Evolutionary conservation across 306 rosid species (phyloP), one percentile per base, ranked within the genome.

Genomic region (Prunus kanzakura): DNA sequence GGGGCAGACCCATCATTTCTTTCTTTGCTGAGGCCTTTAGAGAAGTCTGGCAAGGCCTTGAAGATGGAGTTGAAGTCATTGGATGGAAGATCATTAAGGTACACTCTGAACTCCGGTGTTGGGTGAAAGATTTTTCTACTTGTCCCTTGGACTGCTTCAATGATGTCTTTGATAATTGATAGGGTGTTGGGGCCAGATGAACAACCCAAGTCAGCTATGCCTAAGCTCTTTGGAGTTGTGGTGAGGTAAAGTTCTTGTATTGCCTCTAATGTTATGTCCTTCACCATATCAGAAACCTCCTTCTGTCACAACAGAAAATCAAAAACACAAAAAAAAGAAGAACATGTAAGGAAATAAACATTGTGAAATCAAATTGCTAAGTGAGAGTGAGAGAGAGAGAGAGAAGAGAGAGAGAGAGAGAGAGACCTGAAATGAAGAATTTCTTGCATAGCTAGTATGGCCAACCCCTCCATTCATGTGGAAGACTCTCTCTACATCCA

Each of bases 61-160:
- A 95, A 92, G 86, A 95, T 87, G 38, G 98, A 85, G 84, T 95
- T 95, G 92, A 95, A 95, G 88, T 95, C 98, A 76, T 95, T 95
- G 27, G 97, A 83, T 7, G 97, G 98, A 66, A 95, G 98, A 87
- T 95, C 98, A 71, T 95, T 95, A 11, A 95, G 86, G 85, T 87
- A 89, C 0, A 92, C 93, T 65, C 94, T 75, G 50, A 92, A 80
- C 81, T 92, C 97, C 25, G 87, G 79, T 25, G 85, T 71, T 35
- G 85, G 85, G 15, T 82, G 84, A 63, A 64, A 73, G 77, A 76
- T 78, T 41, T 83, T 82, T 30, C 77, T 77, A 81, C 93, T 82
- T 47, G 79, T 81, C 23, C 69, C 46, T 78, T 82, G 86, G 43
- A 95, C 85, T 22, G 90, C 85, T 60, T 82, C 87, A 52, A 92